Evolutionary conservation across 306 rosid genomes (phyloP), one percentile per base, ranked within the genome.

Genomic region (Datisca glomerata): DNA sequence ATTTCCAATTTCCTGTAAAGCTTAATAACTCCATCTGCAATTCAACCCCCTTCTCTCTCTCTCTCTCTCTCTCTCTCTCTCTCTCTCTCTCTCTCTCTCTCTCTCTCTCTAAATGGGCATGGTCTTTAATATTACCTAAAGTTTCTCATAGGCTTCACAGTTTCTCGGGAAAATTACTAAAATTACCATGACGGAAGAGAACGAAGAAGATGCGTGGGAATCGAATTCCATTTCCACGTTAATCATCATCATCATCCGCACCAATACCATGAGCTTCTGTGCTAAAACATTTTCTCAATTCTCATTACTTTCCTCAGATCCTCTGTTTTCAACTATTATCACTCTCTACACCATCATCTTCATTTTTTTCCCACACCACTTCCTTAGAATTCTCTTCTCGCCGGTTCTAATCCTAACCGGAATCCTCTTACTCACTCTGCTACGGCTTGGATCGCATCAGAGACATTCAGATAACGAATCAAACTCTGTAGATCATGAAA

Each of bases 361-460:
- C 15, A 64, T 87, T 11, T 79, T 66, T 59, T 47, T 83, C 31
- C 97, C 94, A 1, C 27, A 28, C 44, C 54, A 43, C 5, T 77
- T 76, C 43, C 47, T 61, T 46, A 40, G 43, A 27, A 58, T 80
- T 23, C 59, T 61, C 43, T 62, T 74, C 59, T 83, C 97, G 0
- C 94, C 93, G 0, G 72, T 83, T 0, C 17, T 63, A 8, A 45
- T 65, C 51, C 60, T 77, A 16, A 56, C 97, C 0, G 74, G 64
- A 8, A 1, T 54, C 51, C 60, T 87, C 32, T 45, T 87, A 3
- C 29, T 79, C 49, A 0, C 60, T 16, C 56, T 87, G 9, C 86
- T 87, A n/a, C 78, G 83, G 11, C 75, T 83, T 3, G 93, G 89
- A 15, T 82, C 89, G 22, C 39, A 40, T 59, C 97, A 79, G 62